A percentile compares a stretch with the other conserved stretches of the same genome.
phyloP scores from a whole-genome alignment of 1,284 basidiomycete species.

The Ceratobasidium sp. region DNA sequence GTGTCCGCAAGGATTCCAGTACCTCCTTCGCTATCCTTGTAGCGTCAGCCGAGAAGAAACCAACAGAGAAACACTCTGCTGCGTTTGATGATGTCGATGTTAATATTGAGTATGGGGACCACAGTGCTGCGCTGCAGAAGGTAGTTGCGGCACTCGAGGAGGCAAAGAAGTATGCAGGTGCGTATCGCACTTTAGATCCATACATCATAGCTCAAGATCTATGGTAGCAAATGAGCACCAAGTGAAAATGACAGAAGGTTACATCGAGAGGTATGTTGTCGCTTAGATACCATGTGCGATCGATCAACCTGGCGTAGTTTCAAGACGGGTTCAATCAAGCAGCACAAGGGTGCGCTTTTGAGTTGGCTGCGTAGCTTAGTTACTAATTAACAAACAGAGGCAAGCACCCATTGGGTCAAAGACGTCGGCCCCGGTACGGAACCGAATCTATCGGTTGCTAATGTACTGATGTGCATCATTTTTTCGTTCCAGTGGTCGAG shows the following conservation, averaged over 20 bases:
- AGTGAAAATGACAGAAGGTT: slow-evolving; percentile 73
- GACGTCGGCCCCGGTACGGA: slow-evolving; percentile 69
- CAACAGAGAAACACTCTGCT: slow-evolving; percentile 8
- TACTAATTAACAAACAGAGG: slow-evolving; percentile 51
- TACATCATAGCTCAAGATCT: background rate
- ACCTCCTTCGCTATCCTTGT: slow-evolving; percentile 71
- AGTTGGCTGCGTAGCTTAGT: background rate
- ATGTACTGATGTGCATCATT: background rate
- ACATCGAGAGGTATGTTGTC: slow-evolving; percentile 71
- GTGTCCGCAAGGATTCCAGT: slow-evolving; percentile 66
- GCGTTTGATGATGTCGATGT: slow-evolving; percentile 55
- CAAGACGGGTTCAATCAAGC: slow-evolving; percentile 75
- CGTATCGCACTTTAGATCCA: background rate
- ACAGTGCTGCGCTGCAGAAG: slow-evolving; percentile 57
- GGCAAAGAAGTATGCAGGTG: slow-evolving; percentile 53
- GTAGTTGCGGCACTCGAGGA: slow-evolving; percentile 65
- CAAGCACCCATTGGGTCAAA: slow-evolving; percentile 80
- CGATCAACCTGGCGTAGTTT: slow-evolving; percentile 58
- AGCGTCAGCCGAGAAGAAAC: slow-evolving; percentile 64
- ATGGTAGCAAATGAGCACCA: slow-evolving; percentile 73
- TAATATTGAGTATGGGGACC: slow-evolving; percentile 75
- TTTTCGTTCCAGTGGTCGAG: slow-evolving; percentile 69
- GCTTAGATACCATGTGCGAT: background rate
- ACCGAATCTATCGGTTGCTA: background rate
- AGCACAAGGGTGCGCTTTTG: slow-evolving; percentile 61